phyloP scores from a whole-genome alignment of 768 basidiomycete genomes.

The Lactarius tabidus region DNA sequence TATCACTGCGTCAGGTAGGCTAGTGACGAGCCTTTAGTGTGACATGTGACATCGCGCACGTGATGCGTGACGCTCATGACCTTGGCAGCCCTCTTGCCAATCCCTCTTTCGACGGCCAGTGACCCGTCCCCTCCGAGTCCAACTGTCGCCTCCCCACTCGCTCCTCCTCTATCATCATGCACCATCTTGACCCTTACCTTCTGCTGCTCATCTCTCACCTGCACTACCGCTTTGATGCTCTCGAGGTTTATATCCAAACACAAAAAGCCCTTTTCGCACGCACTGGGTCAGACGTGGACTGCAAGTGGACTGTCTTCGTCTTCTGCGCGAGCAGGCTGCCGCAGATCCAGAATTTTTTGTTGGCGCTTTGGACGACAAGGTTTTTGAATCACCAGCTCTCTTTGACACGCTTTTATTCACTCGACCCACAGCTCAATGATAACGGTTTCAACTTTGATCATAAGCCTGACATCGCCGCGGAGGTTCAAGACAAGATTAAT shows the following conservation, averaged over 20 bases:
- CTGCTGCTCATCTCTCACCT: background rate
- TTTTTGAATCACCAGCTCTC: slow-evolving; percentile 32
- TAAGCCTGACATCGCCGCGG: too few species aligned
- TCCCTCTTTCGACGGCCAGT: too few species aligned
- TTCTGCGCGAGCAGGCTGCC: slow-evolving; percentile 41
- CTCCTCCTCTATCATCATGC: slow-evolving; percentile 2
- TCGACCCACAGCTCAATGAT: slow-evolving; percentile 33
- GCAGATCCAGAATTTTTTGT: too few species aligned
- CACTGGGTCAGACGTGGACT: slow-evolving; percentile 62
- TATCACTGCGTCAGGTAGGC: too few species aligned
- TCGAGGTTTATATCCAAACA: slow-evolving; percentile 58
- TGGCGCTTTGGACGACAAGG: slow-evolving; percentile 37
- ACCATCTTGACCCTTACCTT: background rate
- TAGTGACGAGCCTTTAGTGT: too few species aligned
- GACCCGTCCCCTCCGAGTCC: too few species aligned
- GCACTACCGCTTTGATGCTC: slow-evolving; percentile 53
- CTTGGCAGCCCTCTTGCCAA: too few species aligned
- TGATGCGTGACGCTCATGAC: too few species aligned
- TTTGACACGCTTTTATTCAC: background rate
- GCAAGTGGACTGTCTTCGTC: slow-evolving; percentile 47
- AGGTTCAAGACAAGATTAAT: slow-evolving; percentile 49
- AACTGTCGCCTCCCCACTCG: slow-evolving; percentile 14
- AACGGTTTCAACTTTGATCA: slow-evolving; percentile 40
- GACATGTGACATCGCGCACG: too few species aligned
- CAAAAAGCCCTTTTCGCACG: slow-evolving; percentile 59